These are phyloP conservation scores for Vanilla planifolia DNA, from an alignment of 106 monocot genomes.

Conservation along the genomic window DNA sequence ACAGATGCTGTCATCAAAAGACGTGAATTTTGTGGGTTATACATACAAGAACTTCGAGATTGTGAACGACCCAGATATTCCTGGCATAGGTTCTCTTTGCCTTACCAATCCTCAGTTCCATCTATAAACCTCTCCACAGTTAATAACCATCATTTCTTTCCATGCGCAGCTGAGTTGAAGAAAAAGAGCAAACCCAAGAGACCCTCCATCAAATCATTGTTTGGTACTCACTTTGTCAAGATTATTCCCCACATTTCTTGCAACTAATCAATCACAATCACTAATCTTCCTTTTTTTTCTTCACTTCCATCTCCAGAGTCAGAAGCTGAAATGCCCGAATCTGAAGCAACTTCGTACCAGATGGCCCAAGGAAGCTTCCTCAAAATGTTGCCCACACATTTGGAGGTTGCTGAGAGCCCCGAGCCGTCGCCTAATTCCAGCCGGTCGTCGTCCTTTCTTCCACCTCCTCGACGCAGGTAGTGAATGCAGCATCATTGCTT, in stretches of 20 bases:
- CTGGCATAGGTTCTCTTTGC: slow-evolving; percentile 33
- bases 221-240: slow-evolving; percentile 24
- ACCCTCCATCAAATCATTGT: slow-evolving; percentile 54
- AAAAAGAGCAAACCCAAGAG: slow-evolving; percentile 60
- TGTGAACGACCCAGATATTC: slow-evolving; percentile 36
- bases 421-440: slow-evolving; percentile 67
- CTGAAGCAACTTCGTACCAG: slow-evolving; percentile 30
- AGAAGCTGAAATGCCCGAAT: slow-evolving; percentile 9
- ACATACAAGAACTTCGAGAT: slow-evolving; percentile 62
- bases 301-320: neutral
- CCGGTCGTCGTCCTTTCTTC: slow-evolving; percentile 34
- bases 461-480: slow-evolving; percentile 41
- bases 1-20: slow-evolving; percentile 61
- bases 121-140: neutral
- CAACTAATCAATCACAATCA: neutral
- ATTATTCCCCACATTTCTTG: neutral
- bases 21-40: slow-evolving; percentile 60
- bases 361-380: slow-evolving; percentile 74
- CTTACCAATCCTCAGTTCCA: neutral
- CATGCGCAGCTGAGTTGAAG: slow-evolving; percentile 43
- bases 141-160: neutral
- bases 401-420: slow-evolving; percentile 59
- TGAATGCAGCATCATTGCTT: neutral
- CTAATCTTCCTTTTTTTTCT: neutral
- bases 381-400: slow-evolving; percentile 67